phyloP scores from a whole-genome alignment of 768 basidiomycete species.

The Naganishia kalamii region DNA sequence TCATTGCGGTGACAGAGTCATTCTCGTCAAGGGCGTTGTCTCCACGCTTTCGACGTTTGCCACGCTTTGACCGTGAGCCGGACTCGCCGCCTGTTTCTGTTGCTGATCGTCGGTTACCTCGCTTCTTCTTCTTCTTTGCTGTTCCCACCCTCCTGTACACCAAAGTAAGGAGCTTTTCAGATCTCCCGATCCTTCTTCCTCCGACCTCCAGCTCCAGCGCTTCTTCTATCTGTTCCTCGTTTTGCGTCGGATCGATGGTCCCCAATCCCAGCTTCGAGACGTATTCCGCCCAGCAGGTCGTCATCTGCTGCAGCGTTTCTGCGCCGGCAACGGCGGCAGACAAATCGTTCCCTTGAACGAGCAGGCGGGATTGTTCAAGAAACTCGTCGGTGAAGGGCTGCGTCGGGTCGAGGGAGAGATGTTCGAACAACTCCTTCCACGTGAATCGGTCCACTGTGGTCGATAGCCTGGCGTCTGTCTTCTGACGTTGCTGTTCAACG shows the following conservation, averaged over 20 bases:
- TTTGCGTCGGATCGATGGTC: neutral
- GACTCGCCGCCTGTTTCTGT: neutral
- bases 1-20: neutral
- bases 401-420: slow-evolving; percentile 33
- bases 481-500: neutral
- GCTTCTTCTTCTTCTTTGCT: slow-evolving; percentile 5
- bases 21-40: neutral
- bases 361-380: slow-evolving; percentile 31
- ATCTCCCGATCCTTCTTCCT: slow-evolving; percentile 26
- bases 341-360: slow-evolving; percentile 41
- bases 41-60: neutral
- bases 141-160: slow-evolving; percentile 36
- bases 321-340: slow-evolving; percentile 24
- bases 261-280: slow-evolving; percentile 39
- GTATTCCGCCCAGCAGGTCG: slow-evolving; percentile 33
- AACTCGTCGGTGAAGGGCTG: slow-evolving; percentile 36
- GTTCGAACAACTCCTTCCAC: slow-evolving; percentile 32
- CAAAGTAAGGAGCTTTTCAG: slow-evolving; percentile 37
- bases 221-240: neutral
- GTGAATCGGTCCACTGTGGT: slow-evolving; percentile 30
- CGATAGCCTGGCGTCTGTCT: neutral
- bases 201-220: neutral
- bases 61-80: too few relatives aligned
- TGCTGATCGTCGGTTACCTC: neutral
- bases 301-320: slow-evolving; percentile 31